A percentile compares a stretch with the other conserved stretches of the same genome.
These are phyloP conservation scores for Akebia trifoliata DNA, from an alignment of 164 flowering plant species.

Conservation along the genomic window DNA sequence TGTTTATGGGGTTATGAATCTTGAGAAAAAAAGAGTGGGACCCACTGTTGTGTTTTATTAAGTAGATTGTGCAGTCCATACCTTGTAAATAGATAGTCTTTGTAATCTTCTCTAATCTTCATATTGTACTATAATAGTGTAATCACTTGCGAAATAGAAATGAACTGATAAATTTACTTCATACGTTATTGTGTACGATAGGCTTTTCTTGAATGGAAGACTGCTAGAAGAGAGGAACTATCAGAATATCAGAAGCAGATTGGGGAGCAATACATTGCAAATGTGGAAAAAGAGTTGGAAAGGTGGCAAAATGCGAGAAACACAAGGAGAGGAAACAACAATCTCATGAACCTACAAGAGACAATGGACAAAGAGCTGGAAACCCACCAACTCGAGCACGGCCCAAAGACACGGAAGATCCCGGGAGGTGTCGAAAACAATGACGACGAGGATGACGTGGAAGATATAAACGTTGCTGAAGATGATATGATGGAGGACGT, in stretches of 20 bases:
- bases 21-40: too few relatives aligned
- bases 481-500: conserved; percentile 95
- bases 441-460: conserved; percentile 93
- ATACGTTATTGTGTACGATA: conserved; percentile 15
- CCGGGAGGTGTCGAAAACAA: conserved; percentile 48
- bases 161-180: not conserved
- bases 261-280: conserved; percentile 59
- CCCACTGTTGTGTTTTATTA: too few relatives aligned
- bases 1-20: too few relatives aligned
- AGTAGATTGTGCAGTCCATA: too few relatives aligned
- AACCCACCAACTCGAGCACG: conserved; percentile 90
- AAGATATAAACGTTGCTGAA: conserved; percentile 88
- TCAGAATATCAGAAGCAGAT: conserved; percentile 79
- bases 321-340: conserved; percentile 53
- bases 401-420: conserved; percentile 84
- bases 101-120: too few relatives aligned
- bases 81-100: too few relatives aligned
- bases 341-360: conserved; percentile 68
- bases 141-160: not conserved
- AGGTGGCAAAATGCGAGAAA: conserved; percentile 83
- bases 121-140: too few relatives aligned
- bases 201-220: conserved; percentile 81
- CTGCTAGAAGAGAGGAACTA: conserved; percentile 78
- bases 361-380: conserved; percentile 98
- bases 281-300: conserved; percentile 78